Evolutionary conservation across 176 grass and related monocot genomes (phyloP), one percentile per base, ranked within the genome.

Genomic region (Canna indica): DNA sequence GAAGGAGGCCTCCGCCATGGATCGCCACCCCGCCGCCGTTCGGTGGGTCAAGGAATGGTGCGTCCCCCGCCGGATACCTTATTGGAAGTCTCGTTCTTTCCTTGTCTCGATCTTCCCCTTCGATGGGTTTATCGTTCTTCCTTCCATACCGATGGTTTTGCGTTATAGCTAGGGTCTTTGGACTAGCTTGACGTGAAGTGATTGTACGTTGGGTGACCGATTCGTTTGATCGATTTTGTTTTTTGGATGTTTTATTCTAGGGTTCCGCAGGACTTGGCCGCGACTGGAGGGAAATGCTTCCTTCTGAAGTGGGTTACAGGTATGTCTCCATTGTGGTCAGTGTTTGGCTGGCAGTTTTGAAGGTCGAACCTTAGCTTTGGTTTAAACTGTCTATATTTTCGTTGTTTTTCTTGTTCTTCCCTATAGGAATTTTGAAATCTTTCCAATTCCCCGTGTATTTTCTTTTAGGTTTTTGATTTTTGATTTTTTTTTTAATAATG

Each of bases 281-380:
- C 88, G 79, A 79, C 80, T 5, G 94, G 94, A 61, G 94, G 84
- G 11, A 82, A 83, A 14, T 99, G 94, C 50, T 58, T 69, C 31
- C 89, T 99, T 59, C 84, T 83, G 68, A 99, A 90, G 82, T 99
- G 94, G 88, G 84, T 99, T 69, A 73, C 85, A 84, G 94, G 94
- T 99, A 84, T n/a, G 62, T 39, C 67, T n/a, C 11, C 34, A 7
- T 64, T 30, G 63, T 12, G 18, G 59, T 50, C 34, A 30, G 79
- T 32, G 3, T 45, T 62, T 39, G 18, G 73, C 67, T 34, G 0
- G 63, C 60, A 36, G 7, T 9, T 5, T 30, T 30, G 2, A 16
- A 62, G 13, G 14, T 62, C 32, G 59, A 62, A 18, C 2, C 29
- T 17, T 64, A n/a, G 0, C 4, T 12, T 34, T 4, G 27, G 14